Evolutionary conservation across 345 rosid genomes (phyloP).

Genomic region (Rubroshorea leprosula): DNA sequence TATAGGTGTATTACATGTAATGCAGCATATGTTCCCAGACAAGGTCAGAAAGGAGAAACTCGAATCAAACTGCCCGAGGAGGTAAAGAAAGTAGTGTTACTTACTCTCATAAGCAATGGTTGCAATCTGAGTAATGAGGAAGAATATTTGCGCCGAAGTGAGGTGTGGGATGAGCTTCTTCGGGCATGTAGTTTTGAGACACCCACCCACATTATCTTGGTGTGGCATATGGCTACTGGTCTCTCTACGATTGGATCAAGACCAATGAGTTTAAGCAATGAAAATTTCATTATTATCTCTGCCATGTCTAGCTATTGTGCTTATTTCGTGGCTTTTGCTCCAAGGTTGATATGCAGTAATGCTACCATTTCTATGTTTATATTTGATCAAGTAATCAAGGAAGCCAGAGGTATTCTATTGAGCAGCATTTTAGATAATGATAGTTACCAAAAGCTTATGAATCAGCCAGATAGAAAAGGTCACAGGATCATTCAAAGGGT

Average conservation of each 20-base stretch:
- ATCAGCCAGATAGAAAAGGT: not conserved
- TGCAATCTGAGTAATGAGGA: not conserved
- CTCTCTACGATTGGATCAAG: not conserved
- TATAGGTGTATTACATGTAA: too few species aligned
- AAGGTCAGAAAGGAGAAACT: not conserved
- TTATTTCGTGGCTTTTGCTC: slow-evolving; percentile 4
- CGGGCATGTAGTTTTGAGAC: slow-evolving; percentile 1
- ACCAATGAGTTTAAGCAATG: not conserved
- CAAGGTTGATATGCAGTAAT: slow-evolving; percentile 1
- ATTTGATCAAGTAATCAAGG: not conserved
- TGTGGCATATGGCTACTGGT: slow-evolving; percentile 1
- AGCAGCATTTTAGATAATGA: not conserved
- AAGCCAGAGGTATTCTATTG: not conserved
- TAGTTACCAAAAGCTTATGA: not conserved
- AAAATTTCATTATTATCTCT: not conserved
- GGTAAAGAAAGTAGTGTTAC: not conserved
- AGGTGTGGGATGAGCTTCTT: not conserved
- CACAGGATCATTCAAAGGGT: not conserved
- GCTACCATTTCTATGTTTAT: not conserved
- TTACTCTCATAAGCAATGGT: not conserved
- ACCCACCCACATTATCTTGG: slow-evolving; percentile 1
- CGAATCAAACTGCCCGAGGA: not conserved
- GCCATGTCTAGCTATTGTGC: not conserved
- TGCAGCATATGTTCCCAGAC: not conserved
- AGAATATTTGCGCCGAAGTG: not conserved